Base-by-base conservation (phyloP, 176 grass and related monocot genomes). In the Oryza rufipogon region DNA sequence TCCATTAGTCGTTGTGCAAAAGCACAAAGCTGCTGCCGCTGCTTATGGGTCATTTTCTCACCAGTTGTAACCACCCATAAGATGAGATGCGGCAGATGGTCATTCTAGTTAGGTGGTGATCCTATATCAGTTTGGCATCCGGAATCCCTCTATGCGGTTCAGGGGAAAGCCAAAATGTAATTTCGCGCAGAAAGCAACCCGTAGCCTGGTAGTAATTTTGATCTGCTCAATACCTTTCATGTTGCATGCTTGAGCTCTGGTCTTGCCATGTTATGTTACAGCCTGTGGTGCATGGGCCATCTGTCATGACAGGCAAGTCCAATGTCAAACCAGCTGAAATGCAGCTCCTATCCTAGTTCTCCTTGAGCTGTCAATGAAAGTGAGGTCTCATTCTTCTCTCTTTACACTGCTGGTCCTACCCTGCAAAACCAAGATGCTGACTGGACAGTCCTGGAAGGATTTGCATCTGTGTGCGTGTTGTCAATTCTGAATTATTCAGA, bases 131-230 rank as follows among this genome's bases (percentile, higher is more conserved):
- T 30, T 39, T 80, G 84, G 68, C 60, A 78, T 78, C 73, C 48
- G 16, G 28, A 86, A 34, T 28, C 33, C 45, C 17, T 36, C 20
- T 44, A 6, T 52, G 46, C 33, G 5, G 58, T 77, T 68, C 63
- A 41, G 30, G 30, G 80, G 80, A 73, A 65, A 71, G 66, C 51
- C n/a, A 15, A 11, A 11, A 47, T 90, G 74, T 74, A 74, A 74
- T 69, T 25, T 83, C 80, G 7, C 41, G 49, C 63, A 15, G 89
- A 76, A 51, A 83, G 75, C 80, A 73, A 79, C 85, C 7, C 64
- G 28, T 75, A 80, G 79, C 66, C 73, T 66, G 36, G 36, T 38
- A 52, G 74, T 71, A 48, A 16, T 74, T 58, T 80, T 28, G 71
- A 69, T 64, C 19, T 13, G 47, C 17, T 19, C 12, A 73, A 65